Evolutionary conservation across 2,329 filamentous ascomycete genomes (phyloP).

Genomic region (Cladobotryum protrusum): DNA sequence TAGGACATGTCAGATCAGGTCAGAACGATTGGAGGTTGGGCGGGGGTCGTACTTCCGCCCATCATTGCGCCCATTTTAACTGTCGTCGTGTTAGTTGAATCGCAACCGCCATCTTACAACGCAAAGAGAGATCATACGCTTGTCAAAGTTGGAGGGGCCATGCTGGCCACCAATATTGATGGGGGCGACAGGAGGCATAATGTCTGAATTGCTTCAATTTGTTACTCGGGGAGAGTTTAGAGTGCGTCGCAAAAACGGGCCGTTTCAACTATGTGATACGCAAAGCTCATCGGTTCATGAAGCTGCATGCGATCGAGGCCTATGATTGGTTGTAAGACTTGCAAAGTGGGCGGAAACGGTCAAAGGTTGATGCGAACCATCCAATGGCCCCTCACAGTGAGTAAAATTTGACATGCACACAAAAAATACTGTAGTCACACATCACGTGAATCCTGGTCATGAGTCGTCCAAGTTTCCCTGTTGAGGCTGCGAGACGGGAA

Average conservation of each 20-base stretch:
- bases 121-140: constrained; percentile 35
- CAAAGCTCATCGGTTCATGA: not conserved
- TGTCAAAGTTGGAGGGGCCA: constrained; percentile 49
- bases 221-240: constrained; percentile 2
- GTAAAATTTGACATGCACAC: not conserved
- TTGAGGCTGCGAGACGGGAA: constrained; percentile 8
- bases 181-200: constrained; percentile 37
- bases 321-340: constrained; percentile 21
- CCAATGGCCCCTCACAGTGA: constrained; percentile 23
- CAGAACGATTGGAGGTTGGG: not conserved
- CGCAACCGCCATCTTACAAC: not conserved
- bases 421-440: constrained; percentile 20
- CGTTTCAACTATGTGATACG: not conserved
- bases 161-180: constrained; percentile 34
- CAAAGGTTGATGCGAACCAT: constrained; percentile 21
- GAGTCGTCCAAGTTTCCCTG: constrained; percentile 23
- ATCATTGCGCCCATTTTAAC: constrained; percentile 96
- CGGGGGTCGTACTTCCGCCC: constrained; percentile 78
- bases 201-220: constrained; percentile 6
- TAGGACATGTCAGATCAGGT: constrained; percentile 36
- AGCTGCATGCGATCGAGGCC: not conserved
- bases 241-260: not conserved
- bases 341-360: constrained; percentile 14
- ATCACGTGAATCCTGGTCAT: constrained; percentile 32
- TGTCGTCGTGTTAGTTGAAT: constrained; percentile 18